These are phyloP conservation scores for Chionographis japonica DNA, from an alignment of 106 monocot genomes.

Conservation along the genomic window DNA sequence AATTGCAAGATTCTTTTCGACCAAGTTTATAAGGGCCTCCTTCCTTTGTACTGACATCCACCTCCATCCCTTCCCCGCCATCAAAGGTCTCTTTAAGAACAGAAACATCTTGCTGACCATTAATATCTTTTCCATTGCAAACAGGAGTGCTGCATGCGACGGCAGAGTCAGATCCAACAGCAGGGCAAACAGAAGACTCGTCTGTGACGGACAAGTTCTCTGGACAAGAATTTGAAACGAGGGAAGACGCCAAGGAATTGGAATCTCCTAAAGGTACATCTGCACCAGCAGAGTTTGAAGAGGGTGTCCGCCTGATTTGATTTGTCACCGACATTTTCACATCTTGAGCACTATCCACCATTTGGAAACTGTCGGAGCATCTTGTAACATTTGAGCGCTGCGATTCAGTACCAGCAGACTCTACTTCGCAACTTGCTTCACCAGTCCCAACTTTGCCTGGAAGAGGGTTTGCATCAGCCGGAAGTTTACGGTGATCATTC, in stretches of 20 bases:
- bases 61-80: constrained; percentile 24
- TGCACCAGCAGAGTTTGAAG: constrained; percentile 11
- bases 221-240: constrained; percentile 11
- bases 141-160: constrained; percentile 6
- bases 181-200: constrained; percentile 21
- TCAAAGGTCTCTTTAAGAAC: constrained; percentile 11
- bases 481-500: constrained; percentile 4
- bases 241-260: constrained; percentile 13
- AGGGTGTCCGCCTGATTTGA: background rate
- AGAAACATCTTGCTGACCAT: constrained; percentile 20
- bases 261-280: constrained; percentile 17
- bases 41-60: constrained; percentile 12
- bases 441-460: background rate
- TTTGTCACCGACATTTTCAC: background rate
- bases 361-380: background rate
- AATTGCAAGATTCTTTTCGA: constrained; percentile 4
- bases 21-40: constrained; percentile 9
- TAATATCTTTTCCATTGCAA: constrained; percentile 8
- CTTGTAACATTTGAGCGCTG: constrained; percentile 4
- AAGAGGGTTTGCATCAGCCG: background rate
- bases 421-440: constrained; percentile 4
- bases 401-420: constrained; percentile 7
- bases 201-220: constrained; percentile 14
- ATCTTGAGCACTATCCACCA: constrained; percentile 6
- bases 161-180: background rate